Percentiles rank a stretch among this genome's conserved stretches.
These are phyloP conservation scores for Mollisia scopiformis DNA, from an alignment of 2,329 filamentous ascomycete genomes.

Conservation along the genomic window DNA sequence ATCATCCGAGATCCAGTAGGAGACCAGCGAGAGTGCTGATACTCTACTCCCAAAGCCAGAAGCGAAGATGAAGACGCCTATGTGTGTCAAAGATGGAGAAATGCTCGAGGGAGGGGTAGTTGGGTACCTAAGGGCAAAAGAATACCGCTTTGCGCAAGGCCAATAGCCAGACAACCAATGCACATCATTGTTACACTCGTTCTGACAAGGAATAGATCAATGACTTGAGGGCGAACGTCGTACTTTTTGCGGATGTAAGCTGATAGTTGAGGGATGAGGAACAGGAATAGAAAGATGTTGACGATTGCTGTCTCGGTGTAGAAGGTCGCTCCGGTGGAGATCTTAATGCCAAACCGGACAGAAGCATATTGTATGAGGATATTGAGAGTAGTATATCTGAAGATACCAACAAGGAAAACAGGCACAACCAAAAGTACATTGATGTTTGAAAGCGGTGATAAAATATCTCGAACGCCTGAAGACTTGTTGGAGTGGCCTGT, in stretches of 20 bases:
- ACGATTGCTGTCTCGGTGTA: constrained; percentile 36
- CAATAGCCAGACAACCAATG: constrained; percentile 30
- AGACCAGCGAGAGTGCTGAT: constrained; percentile 32
- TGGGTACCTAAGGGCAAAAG: constrained; percentile 30
- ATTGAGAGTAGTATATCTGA: constrained; percentile 35
- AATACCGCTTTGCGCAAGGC: constrained; percentile 18
- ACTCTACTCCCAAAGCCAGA: constrained; percentile 35
- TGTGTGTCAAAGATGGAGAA: not conserved
- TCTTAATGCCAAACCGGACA: constrained; percentile 31
- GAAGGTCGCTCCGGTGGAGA: constrained; percentile 34
- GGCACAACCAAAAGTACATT: constrained; percentile 31
- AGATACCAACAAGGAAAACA: constrained; percentile 35
- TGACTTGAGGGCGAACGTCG: constrained; percentile 20
- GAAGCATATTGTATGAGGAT: constrained; percentile 37
- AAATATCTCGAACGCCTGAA: constrained; percentile 10
- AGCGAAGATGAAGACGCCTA: constrained; percentile 34
- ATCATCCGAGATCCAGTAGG: constrained; percentile 31
- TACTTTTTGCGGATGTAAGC: constrained; percentile 23
- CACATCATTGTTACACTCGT: constrained; percentile 30
- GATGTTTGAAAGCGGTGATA: constrained; percentile 15
- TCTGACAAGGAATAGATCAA: constrained; percentile 32
- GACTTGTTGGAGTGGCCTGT: not conserved
- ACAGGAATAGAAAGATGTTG: constrained; percentile 34
- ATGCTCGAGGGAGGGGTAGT: not conserved
- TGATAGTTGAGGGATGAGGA: constrained; percentile 29